Evolutionary conservation across 2,329 filamentous ascomycete genomes (phyloP), one percentile per base, ranked within the genome.

Genomic region (Aspergillus caelatus): DNA sequence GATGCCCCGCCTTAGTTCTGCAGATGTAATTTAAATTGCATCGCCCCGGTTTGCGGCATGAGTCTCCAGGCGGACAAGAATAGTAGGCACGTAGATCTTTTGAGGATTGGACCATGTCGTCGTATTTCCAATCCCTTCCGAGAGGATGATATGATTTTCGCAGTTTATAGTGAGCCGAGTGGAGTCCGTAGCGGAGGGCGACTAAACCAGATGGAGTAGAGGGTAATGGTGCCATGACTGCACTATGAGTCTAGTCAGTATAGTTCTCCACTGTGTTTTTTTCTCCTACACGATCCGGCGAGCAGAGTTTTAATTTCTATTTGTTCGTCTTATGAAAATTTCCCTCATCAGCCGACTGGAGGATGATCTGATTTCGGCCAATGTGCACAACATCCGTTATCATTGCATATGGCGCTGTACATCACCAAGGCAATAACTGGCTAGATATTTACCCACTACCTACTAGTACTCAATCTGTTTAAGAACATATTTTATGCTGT

Each of bases 221-320:
- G 19, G 50, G 21, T 19, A 28, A 55, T 55, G 32, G 32, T 55
- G 32, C 52, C 32, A 55, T 39, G 32, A 23, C 19, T 14, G 52
- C 52, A 19, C 52, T 55, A 55, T 26, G 36, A 41, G 39, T 41
- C 39, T 41, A 41, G 39, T 41, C 39, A 41, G 16, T 8, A 41
- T 41, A 41, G 39, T 41, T 41, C 50, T 36, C 50, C 50, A 54
- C 50, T 36, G 23, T 26, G 3, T 30, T 32, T 53, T 14, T 4
- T 5, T 54, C 9, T 32, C 32, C 34, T 55, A 26, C 23, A 11
- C 52, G 28, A 53, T 34, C 50, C 28, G n/a, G 30, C 50, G n/a
- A 26, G 52, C 32, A 55, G 52, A 26, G 19, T 21, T 55, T 55
- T 55, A 55, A 48, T 55, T 39, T n/a, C 32, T 55, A 55, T 55